phyloP scores from a whole-genome alignment of 202 grass and related monocot genomes.

The Schoenoplectus tabernaemontani region DNA sequence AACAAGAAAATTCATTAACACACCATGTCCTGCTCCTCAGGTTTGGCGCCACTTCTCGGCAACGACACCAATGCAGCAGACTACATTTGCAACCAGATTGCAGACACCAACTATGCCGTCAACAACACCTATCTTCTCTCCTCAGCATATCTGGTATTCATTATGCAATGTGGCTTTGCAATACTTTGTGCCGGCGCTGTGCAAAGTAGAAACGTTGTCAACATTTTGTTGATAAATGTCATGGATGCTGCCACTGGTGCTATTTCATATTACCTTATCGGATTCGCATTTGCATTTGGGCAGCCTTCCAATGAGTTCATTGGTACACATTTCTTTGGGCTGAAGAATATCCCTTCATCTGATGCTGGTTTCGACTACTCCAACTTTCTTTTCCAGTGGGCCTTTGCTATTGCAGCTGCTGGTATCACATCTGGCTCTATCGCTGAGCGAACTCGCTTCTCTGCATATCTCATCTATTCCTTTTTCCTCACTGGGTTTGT shows the following conservation, averaged over 20 bases:
- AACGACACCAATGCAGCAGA: slow-evolving; percentile 8
- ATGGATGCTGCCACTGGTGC: slow-evolving; percentile 26
- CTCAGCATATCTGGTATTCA: slow-evolving; percentile 36
- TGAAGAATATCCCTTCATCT: not conserved
- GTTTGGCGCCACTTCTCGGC: slow-evolving; percentile 23
- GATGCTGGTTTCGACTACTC: slow-evolving; percentile 24
- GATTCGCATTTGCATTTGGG: slow-evolving; percentile 34
- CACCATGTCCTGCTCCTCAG: slow-evolving; percentile 8
- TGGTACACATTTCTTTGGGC: slow-evolving; percentile 26
- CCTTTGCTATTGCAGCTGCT: slow-evolving; percentile 32
- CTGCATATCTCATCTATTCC: slow-evolving; percentile 31
- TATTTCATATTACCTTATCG: slow-evolving; percentile 30
- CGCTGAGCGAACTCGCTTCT: slow-evolving; percentile 32
- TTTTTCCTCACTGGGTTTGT: slow-evolving; percentile 33
- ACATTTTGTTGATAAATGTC: slow-evolving; percentile 40
- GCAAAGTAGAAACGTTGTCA: slow-evolving; percentile 24
- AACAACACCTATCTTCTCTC: slow-evolving; percentile 30
- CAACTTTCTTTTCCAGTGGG: slow-evolving; percentile 33
- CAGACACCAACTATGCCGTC: slow-evolving; percentile 15
- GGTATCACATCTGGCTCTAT: slow-evolving; percentile 35
- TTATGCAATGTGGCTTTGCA: slow-evolving; percentile 36
- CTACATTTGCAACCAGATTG: slow-evolving; percentile 25
- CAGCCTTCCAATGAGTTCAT: slow-evolving; percentile 30
- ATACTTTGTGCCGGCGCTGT: slow-evolving; percentile 39
- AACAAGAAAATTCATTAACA: not conserved